A percentile compares a stretch with the other conserved stretches of the same genome.
phyloP scores from a whole-genome alignment of 345 rosid genomes.

The Erodium maritimum region DNA sequence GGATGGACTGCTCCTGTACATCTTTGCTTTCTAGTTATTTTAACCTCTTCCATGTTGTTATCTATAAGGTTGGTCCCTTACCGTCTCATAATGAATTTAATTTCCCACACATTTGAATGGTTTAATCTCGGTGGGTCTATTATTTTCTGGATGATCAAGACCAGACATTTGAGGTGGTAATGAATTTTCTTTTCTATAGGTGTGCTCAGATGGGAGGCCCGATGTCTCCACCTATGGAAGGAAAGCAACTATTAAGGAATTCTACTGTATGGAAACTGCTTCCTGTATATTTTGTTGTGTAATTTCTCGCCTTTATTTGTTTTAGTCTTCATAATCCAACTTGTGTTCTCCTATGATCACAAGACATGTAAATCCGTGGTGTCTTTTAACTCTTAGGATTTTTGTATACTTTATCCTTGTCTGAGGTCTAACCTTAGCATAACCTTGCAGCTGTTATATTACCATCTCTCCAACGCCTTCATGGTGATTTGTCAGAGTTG shows the following conservation, averaged over 20 bases:
- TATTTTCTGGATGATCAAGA: not conserved
- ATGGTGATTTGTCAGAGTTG: conserved; percentile 22
- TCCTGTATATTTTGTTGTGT: not conserved
- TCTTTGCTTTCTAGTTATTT: conserved; percentile 21
- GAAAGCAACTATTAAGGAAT: conserved; percentile 21
- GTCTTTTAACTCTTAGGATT: too few relatives aligned
- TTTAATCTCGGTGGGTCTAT: not conserved
- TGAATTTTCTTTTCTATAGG: conserved; percentile 12
- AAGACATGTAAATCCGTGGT: too few relatives aligned
- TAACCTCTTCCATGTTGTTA: conserved; percentile 31
- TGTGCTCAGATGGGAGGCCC: conserved; percentile 13
- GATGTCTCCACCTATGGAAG: not conserved
- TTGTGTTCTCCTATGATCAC: too few relatives aligned
- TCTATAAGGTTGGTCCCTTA: conserved; percentile 23
- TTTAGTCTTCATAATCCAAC: too few relatives aligned
- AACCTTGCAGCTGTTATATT: conserved; percentile 28
- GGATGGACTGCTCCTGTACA: conserved; percentile 18
- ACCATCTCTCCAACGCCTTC: conserved; percentile 35
- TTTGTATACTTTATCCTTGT: not conserved
- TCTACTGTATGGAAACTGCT: conserved; percentile 25
- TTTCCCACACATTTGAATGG: not conserved
- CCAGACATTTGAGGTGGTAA: not conserved
- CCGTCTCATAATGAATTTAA: not conserved
- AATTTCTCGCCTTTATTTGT: not conserved
- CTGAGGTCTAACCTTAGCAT: conserved; percentile 2